Percentiles rank a stretch among this genome's conserved stretches.
phyloP scores from a whole-genome alignment of 768 basidiomycete species.

The Obba rivulosa region DNA sequence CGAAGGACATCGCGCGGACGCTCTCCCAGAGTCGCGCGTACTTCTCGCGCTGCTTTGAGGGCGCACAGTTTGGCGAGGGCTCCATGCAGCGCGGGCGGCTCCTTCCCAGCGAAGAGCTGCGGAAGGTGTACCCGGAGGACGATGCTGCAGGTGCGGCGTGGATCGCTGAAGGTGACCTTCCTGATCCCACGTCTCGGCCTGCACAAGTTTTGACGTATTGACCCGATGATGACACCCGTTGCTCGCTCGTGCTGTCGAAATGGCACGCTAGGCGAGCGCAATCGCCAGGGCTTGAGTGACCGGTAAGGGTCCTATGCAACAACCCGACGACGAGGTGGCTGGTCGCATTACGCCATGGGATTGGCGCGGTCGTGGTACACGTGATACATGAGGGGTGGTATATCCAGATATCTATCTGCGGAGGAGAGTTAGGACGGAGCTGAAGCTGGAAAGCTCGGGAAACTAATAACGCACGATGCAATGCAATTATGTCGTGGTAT shows the following conservation, averaged over 20 bases:
- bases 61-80: slow-evolving; percentile 5
- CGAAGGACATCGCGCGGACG: slow-evolving; percentile 13
- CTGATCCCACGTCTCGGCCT: too few species aligned
- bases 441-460: background rate
- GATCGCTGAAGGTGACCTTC: slow-evolving; percentile 15
- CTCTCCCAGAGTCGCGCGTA: slow-evolving; percentile 22
- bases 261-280: too few species aligned
- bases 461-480: background rate
- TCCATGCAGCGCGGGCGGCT: slow-evolving; percentile 28
- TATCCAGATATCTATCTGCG: too few species aligned
- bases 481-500: background rate
- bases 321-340: too few species aligned
- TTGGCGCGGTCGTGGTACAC: too few species aligned
- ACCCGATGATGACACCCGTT: too few species aligned
- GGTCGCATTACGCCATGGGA: too few species aligned
- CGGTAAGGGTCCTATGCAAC: too few species aligned
- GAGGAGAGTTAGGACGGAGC: background rate
- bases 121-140: slow-evolving; percentile 43
- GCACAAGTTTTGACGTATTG: too few species aligned
- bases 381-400: too few species aligned
- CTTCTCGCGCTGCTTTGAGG: slow-evolving; percentile 34
- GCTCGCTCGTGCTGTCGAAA: too few species aligned
- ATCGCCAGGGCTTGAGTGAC: too few species aligned
- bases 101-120: slow-evolving; percentile 37
- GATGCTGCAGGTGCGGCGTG: slow-evolving; percentile 31